A percentile compares a stretch with the other conserved stretches of the same genome.
These are phyloP conservation scores for Pseudogymnoascus sp. DNA, from an alignment of 2,329 filamentous ascomycete genomes.

Conservation along the genomic window DNA sequence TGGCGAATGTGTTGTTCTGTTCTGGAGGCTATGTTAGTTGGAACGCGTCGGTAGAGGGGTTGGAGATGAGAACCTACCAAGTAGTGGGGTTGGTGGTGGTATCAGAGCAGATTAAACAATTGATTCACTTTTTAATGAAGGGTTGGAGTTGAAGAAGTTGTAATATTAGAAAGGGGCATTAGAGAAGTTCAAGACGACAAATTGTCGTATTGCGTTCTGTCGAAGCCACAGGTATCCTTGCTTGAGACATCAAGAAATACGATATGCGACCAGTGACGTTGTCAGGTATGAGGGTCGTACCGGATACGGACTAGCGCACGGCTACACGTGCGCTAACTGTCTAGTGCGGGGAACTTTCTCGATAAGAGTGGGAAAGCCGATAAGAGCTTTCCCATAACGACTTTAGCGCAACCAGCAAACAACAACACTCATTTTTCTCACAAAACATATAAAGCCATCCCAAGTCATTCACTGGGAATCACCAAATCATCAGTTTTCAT, in stretches of 20 bases:
- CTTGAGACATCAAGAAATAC: neutral
- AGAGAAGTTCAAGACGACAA: neutral
- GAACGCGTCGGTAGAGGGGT: neutral
- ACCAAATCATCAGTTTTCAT: neutral
- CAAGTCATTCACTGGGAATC: neutral
- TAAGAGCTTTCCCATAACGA: neutral
- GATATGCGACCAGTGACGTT: constrained; percentile 2
- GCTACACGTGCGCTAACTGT: neutral
- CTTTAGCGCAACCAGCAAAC: constrained; percentile 2
- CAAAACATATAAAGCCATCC: neutral
- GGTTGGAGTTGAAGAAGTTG: neutral
- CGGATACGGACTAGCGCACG: neutral
- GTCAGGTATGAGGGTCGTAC: neutral
- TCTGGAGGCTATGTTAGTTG: neutral
- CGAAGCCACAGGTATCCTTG: neutral
- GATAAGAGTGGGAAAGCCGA: neutral
- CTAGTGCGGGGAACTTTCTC: neutral
- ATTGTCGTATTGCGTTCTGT: neutral
- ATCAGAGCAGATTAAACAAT: neutral
- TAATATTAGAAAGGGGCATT: neutral
- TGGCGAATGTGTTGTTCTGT: neutral
- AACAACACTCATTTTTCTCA: neutral
- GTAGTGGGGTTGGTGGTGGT: neutral
- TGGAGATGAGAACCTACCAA: neutral
- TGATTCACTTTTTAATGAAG: neutral